Base-by-base conservation (phyloP, 441 rosid species). In the Brassica hybrid region DNA sequence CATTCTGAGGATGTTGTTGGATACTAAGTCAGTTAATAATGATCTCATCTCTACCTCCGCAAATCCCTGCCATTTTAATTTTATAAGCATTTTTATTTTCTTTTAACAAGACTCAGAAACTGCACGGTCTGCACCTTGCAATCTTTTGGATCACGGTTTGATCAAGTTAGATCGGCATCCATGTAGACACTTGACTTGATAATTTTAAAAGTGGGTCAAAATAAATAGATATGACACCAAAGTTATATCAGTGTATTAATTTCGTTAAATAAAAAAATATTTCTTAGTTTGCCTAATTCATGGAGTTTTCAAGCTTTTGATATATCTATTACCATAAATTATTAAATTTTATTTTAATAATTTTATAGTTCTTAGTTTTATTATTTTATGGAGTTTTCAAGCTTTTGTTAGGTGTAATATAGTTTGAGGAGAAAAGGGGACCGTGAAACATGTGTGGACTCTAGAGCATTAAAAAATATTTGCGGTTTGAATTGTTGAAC, bases 1-100 rank as follows among this genome's bases (percentile, higher is more conserved):
- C 75, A 79, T 74, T 45, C 43, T 74, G 18, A 76, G 36, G 70
- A 76, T 76, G 23, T 60, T 79, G 45, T 79, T 79, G 34, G 62
- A 79, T 67, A 75, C 54, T 18, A 74, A 70, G 23, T 74, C 58
- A 1, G 19, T 7, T n/a, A 79, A 16, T 5, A 61, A n/a, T 12
- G 74, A 60, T 34, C 36, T 76, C 50, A 67, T 63, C 69, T 68
- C 79, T 16, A 68, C 80, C 12, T 76, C 67, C 7, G 17, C 69
- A 41, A 74, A 74, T 38, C 54, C 75, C 50, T 57, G 61, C 61
- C 45, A 38, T 38, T 36, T 38, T 9, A 38, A 9, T 38, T 38
- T 38, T 38, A 38, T 38, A 38, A 38, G 45, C 45, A 38, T 34
- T 34, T 34, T 7, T 1, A 10, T 38, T 38, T 38, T 38, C 12